These are phyloP conservation scores for Fagus sylvatica DNA, from an alignment of 306 rosid species.

Conservation along the genomic window DNA sequence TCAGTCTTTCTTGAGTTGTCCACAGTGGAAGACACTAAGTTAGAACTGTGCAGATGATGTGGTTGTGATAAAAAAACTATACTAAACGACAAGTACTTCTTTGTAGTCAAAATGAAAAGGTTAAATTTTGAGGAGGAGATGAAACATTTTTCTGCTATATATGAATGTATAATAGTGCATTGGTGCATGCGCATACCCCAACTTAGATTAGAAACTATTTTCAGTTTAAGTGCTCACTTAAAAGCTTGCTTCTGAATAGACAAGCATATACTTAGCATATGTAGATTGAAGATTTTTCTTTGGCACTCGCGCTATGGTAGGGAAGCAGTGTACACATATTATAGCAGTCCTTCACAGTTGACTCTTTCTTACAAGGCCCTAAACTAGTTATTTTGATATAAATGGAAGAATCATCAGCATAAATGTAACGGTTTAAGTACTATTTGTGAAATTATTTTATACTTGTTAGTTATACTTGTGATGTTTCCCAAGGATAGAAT, in stretches of 20 bases:
- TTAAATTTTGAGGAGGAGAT: constrained; percentile 1
- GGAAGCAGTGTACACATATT: background rate
- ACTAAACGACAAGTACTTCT: background rate
- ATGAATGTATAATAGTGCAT: background rate
- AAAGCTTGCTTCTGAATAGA: background rate
- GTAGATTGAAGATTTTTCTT: background rate
- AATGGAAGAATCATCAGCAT: background rate
- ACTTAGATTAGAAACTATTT: background rate
- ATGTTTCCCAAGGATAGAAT: background rate
- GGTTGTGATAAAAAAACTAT: background rate
- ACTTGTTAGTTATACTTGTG: background rate
- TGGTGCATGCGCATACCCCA: background rate
- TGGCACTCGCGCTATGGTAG: background rate
- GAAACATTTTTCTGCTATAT: background rate
- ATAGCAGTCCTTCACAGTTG: background rate
- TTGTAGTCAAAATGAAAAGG: background rate
- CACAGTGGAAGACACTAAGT: background rate
- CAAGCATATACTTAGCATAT: background rate
- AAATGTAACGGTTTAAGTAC: background rate
- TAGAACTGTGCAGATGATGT: background rate
- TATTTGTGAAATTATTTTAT: background rate
- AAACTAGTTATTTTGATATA: background rate
- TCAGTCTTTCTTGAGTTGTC: background rate
- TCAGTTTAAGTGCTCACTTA: background rate
- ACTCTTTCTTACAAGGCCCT: background rate